These are phyloP conservation scores for Endogone sp. DNA, from an alignment of 192 early-diverging fungal genomes.

Conservation along the genomic window DNA sequence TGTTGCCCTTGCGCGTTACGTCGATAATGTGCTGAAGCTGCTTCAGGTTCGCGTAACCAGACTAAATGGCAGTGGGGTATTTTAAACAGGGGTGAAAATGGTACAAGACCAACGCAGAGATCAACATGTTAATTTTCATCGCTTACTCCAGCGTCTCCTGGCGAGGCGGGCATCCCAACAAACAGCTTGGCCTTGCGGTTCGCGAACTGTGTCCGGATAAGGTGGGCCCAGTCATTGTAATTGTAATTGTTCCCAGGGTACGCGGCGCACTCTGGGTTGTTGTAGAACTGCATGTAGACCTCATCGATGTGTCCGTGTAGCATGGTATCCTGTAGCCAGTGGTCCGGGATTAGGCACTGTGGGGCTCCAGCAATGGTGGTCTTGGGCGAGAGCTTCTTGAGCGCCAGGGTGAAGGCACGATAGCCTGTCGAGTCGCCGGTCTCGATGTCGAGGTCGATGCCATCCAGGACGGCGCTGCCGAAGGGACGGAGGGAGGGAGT, in stretches of 20 bases:
- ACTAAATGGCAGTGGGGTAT: not conserved
- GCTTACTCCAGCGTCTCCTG: not conserved
- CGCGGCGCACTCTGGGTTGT: not conserved
- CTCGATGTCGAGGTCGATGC: constrained; percentile 61
- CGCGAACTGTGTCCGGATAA: not conserved
- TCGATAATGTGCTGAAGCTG: not conserved
- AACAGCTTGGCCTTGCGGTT: not conserved
- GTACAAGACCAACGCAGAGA: too few relatives aligned
- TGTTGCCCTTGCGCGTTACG: not conserved
- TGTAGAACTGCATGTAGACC: constrained; percentile 2
- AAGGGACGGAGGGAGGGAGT: constrained; percentile 48
- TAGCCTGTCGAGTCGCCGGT: constrained; percentile 44
- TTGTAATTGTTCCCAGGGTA: not conserved
- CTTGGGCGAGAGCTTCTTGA: constrained; percentile 8
- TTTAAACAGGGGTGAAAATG: not conserved
- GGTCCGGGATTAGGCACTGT: not conserved
- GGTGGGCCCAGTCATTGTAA: not conserved
- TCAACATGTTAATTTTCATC: not conserved
- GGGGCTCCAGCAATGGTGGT: not conserved
- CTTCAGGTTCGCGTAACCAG: not conserved
- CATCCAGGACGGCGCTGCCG: constrained; percentile 55
- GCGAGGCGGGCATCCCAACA: not conserved
- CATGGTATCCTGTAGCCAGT: not conserved
- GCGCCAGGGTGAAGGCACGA: constrained; percentile 37
- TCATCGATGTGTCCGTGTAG: not conserved